Evolutionary conservation across 306 rosid genomes (phyloP).

Genomic region (Cajanus cajan): DNA sequence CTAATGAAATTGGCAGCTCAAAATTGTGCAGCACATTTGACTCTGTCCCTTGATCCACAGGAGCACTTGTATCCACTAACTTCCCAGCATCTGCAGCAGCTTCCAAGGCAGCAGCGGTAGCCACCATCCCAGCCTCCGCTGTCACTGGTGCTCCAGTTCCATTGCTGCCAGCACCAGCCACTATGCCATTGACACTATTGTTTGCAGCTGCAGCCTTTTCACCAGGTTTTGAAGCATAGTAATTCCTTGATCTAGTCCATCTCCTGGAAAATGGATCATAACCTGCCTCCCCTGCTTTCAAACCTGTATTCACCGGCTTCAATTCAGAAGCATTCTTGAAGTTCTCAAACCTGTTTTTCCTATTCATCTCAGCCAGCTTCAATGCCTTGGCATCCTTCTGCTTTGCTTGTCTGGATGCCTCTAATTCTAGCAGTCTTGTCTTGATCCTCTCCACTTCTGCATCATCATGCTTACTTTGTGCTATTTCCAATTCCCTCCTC

Average conservation of each 20-base stretch:
- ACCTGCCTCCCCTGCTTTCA: slow-evolving; percentile 90
- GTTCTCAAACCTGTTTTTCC: slow-evolving; percentile 82
- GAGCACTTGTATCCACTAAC: slow-evolving; percentile 76
- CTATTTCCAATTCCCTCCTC: slow-evolving; percentile 77
- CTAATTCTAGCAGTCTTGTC: slow-evolving; percentile 61
- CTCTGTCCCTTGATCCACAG: slow-evolving; percentile 82
- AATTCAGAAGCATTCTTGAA: slow-evolving; percentile 87
- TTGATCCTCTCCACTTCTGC: slow-evolving; percentile 63
- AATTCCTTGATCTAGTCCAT: slow-evolving; percentile 92
- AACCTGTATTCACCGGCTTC: slow-evolving; percentile 48
- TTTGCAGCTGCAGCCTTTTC: slow-evolving; percentile 45
- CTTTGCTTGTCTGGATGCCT: slow-evolving; percentile 59
- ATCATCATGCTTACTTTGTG: slow-evolving; percentile 63
- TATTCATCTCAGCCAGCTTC: slow-evolving; percentile 86
- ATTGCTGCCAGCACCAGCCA: slow-evolving; percentile 35
- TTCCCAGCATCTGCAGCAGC: slow-evolving; percentile 92
- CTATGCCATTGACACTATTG: slow-evolving; percentile 32
- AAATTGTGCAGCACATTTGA: slow-evolving; percentile 69
- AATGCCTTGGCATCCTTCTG: slow-evolving; percentile 72
- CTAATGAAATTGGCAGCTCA: slow-evolving; percentile 81
- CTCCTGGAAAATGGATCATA: slow-evolving; percentile 94
- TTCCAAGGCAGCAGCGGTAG: slow-evolving; percentile 76
- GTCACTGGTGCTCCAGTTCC: slow-evolving; percentile 34
- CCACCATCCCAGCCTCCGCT: slow-evolving; percentile 57
- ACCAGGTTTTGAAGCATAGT: slow-evolving; percentile 68